These are phyloP conservation scores for Aspergillus sergii DNA, from an alignment of 2,329 filamentous ascomycete species.

Conservation along the genomic window DNA sequence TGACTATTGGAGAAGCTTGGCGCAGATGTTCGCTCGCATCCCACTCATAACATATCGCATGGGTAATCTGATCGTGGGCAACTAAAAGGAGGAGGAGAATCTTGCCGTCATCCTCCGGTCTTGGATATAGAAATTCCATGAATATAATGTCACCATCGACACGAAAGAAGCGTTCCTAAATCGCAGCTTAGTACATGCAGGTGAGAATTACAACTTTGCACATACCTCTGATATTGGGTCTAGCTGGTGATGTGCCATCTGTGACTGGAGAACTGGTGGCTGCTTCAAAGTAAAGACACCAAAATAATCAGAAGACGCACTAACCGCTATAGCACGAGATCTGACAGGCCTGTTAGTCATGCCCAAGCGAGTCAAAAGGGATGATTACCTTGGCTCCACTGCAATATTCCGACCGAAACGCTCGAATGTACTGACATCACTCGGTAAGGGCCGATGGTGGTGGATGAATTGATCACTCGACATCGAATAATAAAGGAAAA, in stretches of 20 bases:
- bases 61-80: slow-evolving; percentile 46
- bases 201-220: not conserved
- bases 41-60: slow-evolving; percentile 57
- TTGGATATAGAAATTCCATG: slow-evolving; percentile 82
- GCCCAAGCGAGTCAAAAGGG: not conserved
- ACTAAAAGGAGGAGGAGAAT: slow-evolving; percentile 75
- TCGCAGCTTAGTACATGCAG: not conserved
- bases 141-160: slow-evolving; percentile 77
- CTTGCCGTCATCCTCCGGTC: slow-evolving; percentile 65
- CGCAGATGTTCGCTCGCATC: slow-evolving; percentile 45
- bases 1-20: slow-evolving; percentile 29
- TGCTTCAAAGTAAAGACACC: slow-evolving; percentile 71
- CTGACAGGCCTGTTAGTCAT: slow-evolving; percentile 28
- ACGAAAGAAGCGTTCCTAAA: slow-evolving; percentile 50
- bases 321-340: slow-evolving; percentile 65
- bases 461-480: slow-evolving; percentile 61
- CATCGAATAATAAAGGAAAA: slow-evolving; percentile 72
- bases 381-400: slow-evolving; percentile 70
- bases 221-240: slow-evolving; percentile 62
- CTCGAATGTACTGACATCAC: slow-evolving; percentile 55
- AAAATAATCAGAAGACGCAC: slow-evolving; percentile 70
- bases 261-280: slow-evolving; percentile 52
- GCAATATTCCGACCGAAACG: slow-evolving; percentile 68
- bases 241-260: slow-evolving; percentile 55
- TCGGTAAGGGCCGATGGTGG: slow-evolving; percentile 62